Percentiles rank a stretch among this genome's conserved stretches.
Evolutionary conservation across 352 stramenopile genomes (phyloP).

Genomic region (Blastocystis sp.): DNA sequence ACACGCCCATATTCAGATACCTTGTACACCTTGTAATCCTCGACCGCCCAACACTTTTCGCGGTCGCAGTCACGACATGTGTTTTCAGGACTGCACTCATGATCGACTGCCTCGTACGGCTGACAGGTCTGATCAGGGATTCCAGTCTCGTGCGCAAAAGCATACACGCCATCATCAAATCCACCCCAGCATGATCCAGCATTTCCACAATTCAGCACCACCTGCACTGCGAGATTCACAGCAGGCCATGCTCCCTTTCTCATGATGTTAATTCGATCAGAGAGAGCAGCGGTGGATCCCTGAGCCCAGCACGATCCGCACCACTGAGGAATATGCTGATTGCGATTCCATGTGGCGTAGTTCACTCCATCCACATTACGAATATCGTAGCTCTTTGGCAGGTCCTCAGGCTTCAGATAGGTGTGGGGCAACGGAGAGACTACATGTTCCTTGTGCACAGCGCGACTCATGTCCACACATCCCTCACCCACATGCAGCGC

Average conservation of each 20-base stretch:
- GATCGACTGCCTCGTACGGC: slow-evolving; percentile 79
- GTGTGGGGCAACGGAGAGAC: slow-evolving; percentile 71
- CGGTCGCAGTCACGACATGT: slow-evolving; percentile 68
- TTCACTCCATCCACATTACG: slow-evolving; percentile 83
- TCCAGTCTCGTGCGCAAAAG: slow-evolving; percentile 77
- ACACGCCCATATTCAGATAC: slow-evolving; percentile 82
- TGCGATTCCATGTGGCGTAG: slow-evolving; percentile 93
- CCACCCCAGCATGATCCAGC: slow-evolving; percentile 72
- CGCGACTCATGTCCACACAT: slow-evolving; percentile 78
- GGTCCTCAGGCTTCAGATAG: slow-evolving; percentile 72
- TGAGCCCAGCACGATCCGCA: slow-evolving; percentile 84
- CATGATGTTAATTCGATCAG: slow-evolving; percentile 82
- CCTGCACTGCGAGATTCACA: slow-evolving; percentile 77
- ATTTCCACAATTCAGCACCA: slow-evolving; percentile 76
- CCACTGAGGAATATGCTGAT: slow-evolving; percentile 93
- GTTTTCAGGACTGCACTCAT: slow-evolving; percentile 72
- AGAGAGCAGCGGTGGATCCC: slow-evolving; percentile 77
- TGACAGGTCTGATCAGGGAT: slow-evolving; percentile 85
- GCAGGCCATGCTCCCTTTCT: slow-evolving; percentile 78
- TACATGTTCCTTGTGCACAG: neutral
- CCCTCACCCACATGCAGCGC: slow-evolving; percentile 75
- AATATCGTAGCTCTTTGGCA: slow-evolving; percentile 88
- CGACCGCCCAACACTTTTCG: slow-evolving; percentile 73
- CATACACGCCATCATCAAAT: slow-evolving; percentile 80
- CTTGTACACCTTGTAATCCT: slow-evolving; percentile 80